Conservation (phyloP, 1,284 basidiomycete genomes). For the Apiotrichum mycotoxinovorans region DNA sequence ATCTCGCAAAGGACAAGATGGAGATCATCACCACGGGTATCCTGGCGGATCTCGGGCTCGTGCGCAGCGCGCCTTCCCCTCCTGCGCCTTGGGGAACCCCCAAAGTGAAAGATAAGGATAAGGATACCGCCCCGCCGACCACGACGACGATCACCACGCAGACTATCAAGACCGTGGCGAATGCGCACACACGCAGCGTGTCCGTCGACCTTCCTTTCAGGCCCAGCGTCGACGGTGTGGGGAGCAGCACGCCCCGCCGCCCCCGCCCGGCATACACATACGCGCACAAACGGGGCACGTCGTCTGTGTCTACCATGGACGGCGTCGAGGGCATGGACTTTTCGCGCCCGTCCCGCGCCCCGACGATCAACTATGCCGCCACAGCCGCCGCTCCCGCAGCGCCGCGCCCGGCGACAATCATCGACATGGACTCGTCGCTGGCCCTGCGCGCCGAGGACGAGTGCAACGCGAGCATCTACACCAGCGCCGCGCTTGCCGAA, state of each 20-base stretch:
- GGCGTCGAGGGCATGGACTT: not conserved
- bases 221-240: not conserved
- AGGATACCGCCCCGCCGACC: too few relatives aligned
- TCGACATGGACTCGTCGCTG: not conserved
- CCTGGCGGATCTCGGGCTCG: not conserved
- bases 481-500: constrained; percentile 3
- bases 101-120: too few relatives aligned
- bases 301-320: not conserved
- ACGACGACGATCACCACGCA: too few relatives aligned
- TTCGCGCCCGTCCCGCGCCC: not conserved
- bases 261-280: not conserved
- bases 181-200: not conserved
- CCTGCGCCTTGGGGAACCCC: too few relatives aligned
- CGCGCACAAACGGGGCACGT: not conserved
- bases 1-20: not conserved
- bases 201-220: constrained; percentile 1
- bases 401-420: not conserved
- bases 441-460: not conserved
- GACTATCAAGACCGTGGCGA: too few relatives aligned
- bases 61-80: too few relatives aligned
- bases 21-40: not conserved
- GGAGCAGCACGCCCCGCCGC: not conserved
- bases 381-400: not conserved
- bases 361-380: not conserved
- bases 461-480: not conserved